A percentile compares a stretch with the other conserved stretches of the same genome.
Evolutionary conservation across 192 early-diverging fungal species (phyloP).

Genomic region (Lobosporangium transversale): DNA sequence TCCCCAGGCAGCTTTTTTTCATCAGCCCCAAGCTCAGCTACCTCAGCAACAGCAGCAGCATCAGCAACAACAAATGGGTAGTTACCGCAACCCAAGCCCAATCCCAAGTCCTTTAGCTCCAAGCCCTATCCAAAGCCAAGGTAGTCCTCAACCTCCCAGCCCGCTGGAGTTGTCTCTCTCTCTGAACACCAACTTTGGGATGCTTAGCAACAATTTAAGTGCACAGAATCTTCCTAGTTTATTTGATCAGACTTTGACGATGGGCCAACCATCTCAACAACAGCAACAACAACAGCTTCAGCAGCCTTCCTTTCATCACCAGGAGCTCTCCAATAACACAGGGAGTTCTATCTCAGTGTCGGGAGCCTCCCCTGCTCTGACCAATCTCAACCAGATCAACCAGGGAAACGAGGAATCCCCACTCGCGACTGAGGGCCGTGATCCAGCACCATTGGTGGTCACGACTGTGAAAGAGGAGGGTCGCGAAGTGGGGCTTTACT

Average conservation of each 20-base stretch:
- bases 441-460: slow-evolving; percentile 18
- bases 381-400: slow-evolving; percentile 6
- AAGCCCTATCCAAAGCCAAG: slow-evolving; percentile 27
- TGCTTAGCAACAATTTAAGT: slow-evolving; percentile 9
- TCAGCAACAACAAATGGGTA: slow-evolving; percentile 2
- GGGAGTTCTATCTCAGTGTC: slow-evolving; percentile 3
- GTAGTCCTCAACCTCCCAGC: slow-evolving; percentile 40
- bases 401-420: not conserved
- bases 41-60: slow-evolving; percentile 7
- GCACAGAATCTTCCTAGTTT: slow-evolving; percentile 32
- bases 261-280: slow-evolving; percentile 11
- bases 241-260: slow-evolving; percentile 30
- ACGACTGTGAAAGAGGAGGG: slow-evolving; percentile 37
- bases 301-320: slow-evolving; percentile 16
- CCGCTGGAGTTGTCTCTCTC: slow-evolving; percentile 32
- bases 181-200: slow-evolving; percentile 28
- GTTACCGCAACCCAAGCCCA: slow-evolving; percentile 31
- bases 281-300: slow-evolving; percentile 15
- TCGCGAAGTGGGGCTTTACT: slow-evolving; percentile 31
- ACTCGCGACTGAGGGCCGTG: not conserved
- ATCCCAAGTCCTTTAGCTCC: slow-evolving; percentile 31
- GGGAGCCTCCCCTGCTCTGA: too few relatives aligned
- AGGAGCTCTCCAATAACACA: slow-evolving; percentile 3
- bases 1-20: slow-evolving; percentile 21
- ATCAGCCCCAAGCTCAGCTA: slow-evolving; percentile 10